phyloP scores from a whole-genome alignment of 352 stramenopile genomes.

The Phytophthora megakarya region DNA sequence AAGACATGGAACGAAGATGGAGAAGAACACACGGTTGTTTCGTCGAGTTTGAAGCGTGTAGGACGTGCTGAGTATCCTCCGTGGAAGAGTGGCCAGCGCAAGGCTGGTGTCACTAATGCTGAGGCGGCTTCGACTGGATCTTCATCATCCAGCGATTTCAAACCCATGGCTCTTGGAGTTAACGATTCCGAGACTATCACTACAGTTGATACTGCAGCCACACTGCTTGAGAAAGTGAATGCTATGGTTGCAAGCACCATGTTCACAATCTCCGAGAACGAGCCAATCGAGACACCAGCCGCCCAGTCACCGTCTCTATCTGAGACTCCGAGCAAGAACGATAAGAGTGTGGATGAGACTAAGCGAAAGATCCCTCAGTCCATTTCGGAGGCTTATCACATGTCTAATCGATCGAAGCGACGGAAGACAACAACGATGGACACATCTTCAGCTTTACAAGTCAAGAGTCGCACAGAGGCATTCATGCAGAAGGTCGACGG shows the following conservation, averaged over 20 bases:
- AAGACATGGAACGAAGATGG: slow-evolving; percentile 49
- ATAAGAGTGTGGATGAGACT: slow-evolving; percentile 2
- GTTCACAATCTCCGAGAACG: slow-evolving; percentile 64
- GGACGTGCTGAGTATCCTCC: slow-evolving; percentile 50
- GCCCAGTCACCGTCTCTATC: slow-evolving; percentile 4
- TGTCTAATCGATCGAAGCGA: slow-evolving; percentile 70
- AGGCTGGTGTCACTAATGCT: slow-evolving; percentile 33
- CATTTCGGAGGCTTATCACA: slow-evolving; percentile 77
- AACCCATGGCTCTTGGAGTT: slow-evolving; percentile 30
- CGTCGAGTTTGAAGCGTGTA: slow-evolving; percentile 43
- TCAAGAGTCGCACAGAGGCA: slow-evolving; percentile 45
- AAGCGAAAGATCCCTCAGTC: slow-evolving; percentile 57
- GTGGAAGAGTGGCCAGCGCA: slow-evolving; percentile 69
- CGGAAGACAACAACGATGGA: slow-evolving; percentile 50
- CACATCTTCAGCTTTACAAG: slow-evolving; percentile 35
- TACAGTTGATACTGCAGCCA: slow-evolving; percentile 18
- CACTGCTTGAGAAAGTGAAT: slow-evolving; percentile 60
- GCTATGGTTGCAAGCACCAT: slow-evolving; percentile 56
- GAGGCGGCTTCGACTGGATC: slow-evolving; percentile 15
- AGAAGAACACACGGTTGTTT: slow-evolving; percentile 25
- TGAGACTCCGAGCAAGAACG: slow-evolving; percentile 13
- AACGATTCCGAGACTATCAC: slow-evolving; percentile 5
- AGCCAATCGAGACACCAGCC: slow-evolving; percentile 11
- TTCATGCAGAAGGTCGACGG: slow-evolving; percentile 57
- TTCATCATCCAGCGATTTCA: slow-evolving; percentile 6